Evolutionary conservation across 2,329 filamentous ascomycete genomes (phyloP).

Genomic region (Talaromyces atroroseus): DNA sequence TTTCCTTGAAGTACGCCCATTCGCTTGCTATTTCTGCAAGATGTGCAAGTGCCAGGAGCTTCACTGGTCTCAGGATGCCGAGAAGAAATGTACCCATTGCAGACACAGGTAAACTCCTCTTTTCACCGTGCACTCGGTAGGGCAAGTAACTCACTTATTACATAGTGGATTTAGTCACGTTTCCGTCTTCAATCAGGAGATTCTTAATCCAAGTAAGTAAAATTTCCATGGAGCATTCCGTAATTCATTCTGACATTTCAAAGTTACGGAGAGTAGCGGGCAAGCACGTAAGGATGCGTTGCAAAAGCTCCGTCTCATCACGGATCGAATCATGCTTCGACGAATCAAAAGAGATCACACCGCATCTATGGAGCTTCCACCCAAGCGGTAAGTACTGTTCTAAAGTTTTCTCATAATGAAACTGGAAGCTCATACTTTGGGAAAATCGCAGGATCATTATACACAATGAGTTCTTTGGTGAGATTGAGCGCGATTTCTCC

Average conservation of each 20-base stretch:
- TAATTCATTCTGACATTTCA: constrained; percentile 26
- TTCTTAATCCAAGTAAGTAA: constrained; percentile 66
- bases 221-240: constrained; percentile 40
- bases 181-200: constrained; percentile 88
- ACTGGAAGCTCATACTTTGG: constrained; percentile 2
- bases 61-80: constrained; percentile 73
- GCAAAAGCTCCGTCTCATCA: constrained; percentile 77
- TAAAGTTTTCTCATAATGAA: neutral
- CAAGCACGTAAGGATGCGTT: constrained; percentile 64
- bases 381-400: constrained; percentile 60
- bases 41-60: constrained; percentile 72
- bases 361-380: constrained; percentile 89
- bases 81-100: constrained; percentile 67
- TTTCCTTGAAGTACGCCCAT: constrained; percentile 82
- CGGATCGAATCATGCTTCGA: constrained; percentile 90
- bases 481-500: constrained; percentile 93
- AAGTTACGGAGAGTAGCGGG: constrained; percentile 52
- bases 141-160: constrained; percentile 3
- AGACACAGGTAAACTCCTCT: constrained; percentile 43
- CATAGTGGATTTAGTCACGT: constrained; percentile 58
- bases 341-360: constrained; percentile 92
- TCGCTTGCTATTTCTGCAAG: constrained; percentile 92
- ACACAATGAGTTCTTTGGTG: constrained; percentile 92
- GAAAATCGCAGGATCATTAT: constrained; percentile 57
- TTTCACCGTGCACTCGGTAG: neutral